Conservation (phyloP, 1,139 yeast species). For the Kurtzmaniella natalensis region DNA sequence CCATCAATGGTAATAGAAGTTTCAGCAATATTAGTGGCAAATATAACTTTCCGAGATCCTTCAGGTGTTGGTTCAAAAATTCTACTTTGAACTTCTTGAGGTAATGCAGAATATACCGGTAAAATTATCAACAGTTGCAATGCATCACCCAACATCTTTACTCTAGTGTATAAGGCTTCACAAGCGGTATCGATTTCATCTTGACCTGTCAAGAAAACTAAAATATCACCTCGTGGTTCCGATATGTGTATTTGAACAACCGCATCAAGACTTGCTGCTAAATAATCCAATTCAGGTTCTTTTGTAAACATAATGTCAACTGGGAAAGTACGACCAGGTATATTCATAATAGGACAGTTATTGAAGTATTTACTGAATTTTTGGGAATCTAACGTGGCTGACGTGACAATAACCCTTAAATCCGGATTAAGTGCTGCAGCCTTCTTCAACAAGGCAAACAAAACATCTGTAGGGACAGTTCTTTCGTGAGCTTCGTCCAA, state of each 20-base stretch:
- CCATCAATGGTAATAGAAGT: constrained; percentile 82
- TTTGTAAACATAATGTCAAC: constrained; percentile 76
- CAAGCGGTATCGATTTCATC: constrained; percentile 92
- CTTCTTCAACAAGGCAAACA: constrained; percentile 77
- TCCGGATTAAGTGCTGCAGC: constrained; percentile 71
- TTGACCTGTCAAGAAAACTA: constrained; percentile 85
- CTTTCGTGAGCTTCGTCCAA: constrained; percentile 96
- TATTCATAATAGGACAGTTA: constrained; percentile 73
- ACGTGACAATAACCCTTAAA: constrained; percentile 75
- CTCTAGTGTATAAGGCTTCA: constrained; percentile 64
- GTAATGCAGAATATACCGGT: constrained; percentile 84
- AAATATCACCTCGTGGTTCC: constrained; percentile 75
- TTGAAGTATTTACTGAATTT: constrained; percentile 78
- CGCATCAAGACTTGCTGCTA: constrained; percentile 76
- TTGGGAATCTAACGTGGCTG: constrained; percentile 86
- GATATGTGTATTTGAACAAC: constrained; percentile 78
- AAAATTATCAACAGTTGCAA: constrained; percentile 66
- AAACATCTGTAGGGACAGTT: constrained; percentile 88
- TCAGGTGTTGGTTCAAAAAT: constrained; percentile 74
- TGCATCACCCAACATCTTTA: constrained; percentile 60
- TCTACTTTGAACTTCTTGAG: constrained; percentile 66
- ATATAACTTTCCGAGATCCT: constrained; percentile 66
- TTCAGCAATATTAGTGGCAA: constrained; percentile 81
- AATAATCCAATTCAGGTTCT: constrained; percentile 81
- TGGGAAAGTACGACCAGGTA: constrained; percentile 89